These are phyloP conservation scores for Arthrobotrys sinensis DNA, from an alignment of 2,329 filamentous ascomycete species.

Conservation along the genomic window DNA sequence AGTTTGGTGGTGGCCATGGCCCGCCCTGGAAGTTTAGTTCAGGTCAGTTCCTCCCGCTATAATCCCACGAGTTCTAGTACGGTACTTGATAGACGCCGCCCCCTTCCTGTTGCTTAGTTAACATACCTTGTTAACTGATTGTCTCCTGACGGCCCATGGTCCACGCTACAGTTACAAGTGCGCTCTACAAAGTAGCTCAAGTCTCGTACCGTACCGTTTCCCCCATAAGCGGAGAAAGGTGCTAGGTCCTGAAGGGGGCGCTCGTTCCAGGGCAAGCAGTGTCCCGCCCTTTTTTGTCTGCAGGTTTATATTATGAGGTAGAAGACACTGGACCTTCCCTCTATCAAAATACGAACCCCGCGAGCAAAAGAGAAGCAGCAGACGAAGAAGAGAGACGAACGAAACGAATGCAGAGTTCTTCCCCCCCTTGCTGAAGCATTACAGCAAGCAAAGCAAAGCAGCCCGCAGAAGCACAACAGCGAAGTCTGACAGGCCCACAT, in stretches of 20 bases:
- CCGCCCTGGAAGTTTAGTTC: slow-evolving; percentile 40
- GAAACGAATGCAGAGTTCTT: slow-evolving; percentile 13
- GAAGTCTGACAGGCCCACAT: slow-evolving; percentile 25
- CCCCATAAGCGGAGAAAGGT: slow-evolving; percentile 42
- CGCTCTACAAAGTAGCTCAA: not conserved
- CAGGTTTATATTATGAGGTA: slow-evolving; percentile 27
- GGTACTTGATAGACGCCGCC: slow-evolving; percentile 12
- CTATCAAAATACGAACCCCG: slow-evolving; percentile 8
- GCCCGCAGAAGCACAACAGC: slow-evolving; percentile 13
- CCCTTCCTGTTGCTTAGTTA: not conserved
- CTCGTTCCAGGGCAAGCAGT: slow-evolving; percentile 28
- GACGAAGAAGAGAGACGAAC: not conserved
- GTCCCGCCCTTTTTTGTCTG: slow-evolving; percentile 43
- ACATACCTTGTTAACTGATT: slow-evolving; percentile 35
- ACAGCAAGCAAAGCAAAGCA: slow-evolving; percentile 21
- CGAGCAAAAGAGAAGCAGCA: not conserved
- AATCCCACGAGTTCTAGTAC: not conserved
- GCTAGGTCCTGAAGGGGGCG: slow-evolving; percentile 21
- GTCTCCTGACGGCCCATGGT: slow-evolving; percentile 43
- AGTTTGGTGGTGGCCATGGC: slow-evolving; percentile 29
- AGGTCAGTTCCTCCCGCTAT: slow-evolving; percentile 53
- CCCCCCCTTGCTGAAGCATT: slow-evolving; percentile 27
- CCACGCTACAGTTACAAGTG: slow-evolving; percentile 3
- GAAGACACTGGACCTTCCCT: slow-evolving; percentile 14
- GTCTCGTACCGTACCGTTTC: not conserved